phyloP scores from a whole-genome alignment of 2,329 filamentous ascomycete genomes.

The Ophioceras dolichostomum region DNA sequence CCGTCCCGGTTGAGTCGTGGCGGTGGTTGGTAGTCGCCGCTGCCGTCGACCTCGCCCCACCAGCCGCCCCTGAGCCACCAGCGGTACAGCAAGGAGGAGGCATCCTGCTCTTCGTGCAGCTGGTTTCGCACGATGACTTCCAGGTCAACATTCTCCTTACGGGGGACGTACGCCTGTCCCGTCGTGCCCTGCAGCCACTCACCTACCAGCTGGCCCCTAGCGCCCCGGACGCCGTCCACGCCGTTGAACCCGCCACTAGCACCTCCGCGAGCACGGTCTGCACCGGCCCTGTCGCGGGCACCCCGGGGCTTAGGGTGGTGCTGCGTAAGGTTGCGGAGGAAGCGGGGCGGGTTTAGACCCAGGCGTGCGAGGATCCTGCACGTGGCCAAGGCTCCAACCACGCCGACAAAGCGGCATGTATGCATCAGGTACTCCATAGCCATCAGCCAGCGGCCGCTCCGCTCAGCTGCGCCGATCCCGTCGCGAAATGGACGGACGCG shows the following conservation, averaged over 20 bases:
- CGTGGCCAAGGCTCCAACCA: conserved; percentile 42
- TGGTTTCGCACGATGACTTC: conserved; percentile 31
- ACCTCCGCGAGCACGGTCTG: no score
- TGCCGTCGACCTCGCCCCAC: conserved; percentile 73
- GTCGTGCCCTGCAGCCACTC: conserved; percentile 39
- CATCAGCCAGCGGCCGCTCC: conserved; percentile 67
- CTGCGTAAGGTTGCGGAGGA: conserved; percentile 42
- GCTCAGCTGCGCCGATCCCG: conserved; percentile 68
- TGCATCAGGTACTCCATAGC: conserved; percentile 65
- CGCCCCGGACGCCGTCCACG: conserved; percentile 14
- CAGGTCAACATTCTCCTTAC: conserved; percentile 47
- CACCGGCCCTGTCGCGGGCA: conserved; percentile 28
- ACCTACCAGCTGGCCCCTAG: conserved; percentile 20
- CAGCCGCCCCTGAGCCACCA: conserved; percentile 79
- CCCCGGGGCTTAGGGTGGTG: conserved; percentile 19
- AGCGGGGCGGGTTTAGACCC: conserved; percentile 52
- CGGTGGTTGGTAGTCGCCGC: conserved; percentile 60
- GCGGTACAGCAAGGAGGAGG: conserved; percentile 65
- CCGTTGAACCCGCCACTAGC: conserved; percentile 5
- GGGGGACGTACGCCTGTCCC: conserved; percentile 43
- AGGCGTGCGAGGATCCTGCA: conserved; percentile 42
- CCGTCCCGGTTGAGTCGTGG: no score
- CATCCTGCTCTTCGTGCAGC: conserved; percentile 43
- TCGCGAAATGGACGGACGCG: conserved; percentile 31
- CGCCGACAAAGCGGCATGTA: conserved; percentile 54